phyloP scores from a whole-genome alignment of 1,139 yeast species.

The Meyerozyma guilliermondii region DNA sequence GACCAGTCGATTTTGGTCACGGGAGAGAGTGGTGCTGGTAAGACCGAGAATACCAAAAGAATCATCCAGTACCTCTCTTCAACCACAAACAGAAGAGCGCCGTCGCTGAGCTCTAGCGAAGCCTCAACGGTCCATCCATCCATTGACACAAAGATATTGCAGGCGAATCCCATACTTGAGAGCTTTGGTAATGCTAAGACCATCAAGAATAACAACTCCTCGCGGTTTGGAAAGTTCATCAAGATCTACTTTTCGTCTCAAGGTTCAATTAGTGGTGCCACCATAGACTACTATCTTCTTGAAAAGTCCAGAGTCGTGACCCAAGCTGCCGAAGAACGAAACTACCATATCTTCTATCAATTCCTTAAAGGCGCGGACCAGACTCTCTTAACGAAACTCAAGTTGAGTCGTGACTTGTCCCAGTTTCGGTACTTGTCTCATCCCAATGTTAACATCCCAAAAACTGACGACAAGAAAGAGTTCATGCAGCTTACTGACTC shows the following conservation, averaged over 20 bases:
- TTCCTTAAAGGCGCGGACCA: conserved; percentile 63
- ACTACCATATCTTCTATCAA: conserved; percentile 91
- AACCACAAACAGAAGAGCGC: conserved; percentile 22
- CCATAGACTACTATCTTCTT: conserved; percentile 87
- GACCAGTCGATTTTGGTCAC: conserved; percentile 93
- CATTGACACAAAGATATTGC: conserved; percentile 81
- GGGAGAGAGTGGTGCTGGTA: conserved; percentile 98
- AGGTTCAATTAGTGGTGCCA: conserved; percentile 79
- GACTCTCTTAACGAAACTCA: conserved; percentile 43
- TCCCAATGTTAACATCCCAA: conserved; percentile 52
- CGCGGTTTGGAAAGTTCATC: conserved; percentile 95
- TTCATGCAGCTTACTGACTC: conserved; percentile 60
- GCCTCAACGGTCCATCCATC: conserved; percentile 6
- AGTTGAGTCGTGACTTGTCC: conserved; percentile 40
- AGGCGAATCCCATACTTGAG: conserved; percentile 93
- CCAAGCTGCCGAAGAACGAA: conserved; percentile 74
- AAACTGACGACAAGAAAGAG: conserved; percentile 72
- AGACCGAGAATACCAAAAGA: conserved; percentile 95
- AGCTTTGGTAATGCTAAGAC: conserved; percentile 98
- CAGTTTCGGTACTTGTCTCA: conserved; percentile 56
- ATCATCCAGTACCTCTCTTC: conserved; percentile 89
- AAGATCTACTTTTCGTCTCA: conserved; percentile 68
- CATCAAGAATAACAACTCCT: conserved; percentile 87
- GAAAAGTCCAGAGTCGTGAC: conserved; percentile 93
- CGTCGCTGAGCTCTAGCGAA: conserved; percentile 2